A percentile compares a stretch with the other conserved stretches of the same genome.
phyloP scores from a whole-genome alignment of 495 filamentous ascomycete species.

The Lichina pygmaea region DNA sequence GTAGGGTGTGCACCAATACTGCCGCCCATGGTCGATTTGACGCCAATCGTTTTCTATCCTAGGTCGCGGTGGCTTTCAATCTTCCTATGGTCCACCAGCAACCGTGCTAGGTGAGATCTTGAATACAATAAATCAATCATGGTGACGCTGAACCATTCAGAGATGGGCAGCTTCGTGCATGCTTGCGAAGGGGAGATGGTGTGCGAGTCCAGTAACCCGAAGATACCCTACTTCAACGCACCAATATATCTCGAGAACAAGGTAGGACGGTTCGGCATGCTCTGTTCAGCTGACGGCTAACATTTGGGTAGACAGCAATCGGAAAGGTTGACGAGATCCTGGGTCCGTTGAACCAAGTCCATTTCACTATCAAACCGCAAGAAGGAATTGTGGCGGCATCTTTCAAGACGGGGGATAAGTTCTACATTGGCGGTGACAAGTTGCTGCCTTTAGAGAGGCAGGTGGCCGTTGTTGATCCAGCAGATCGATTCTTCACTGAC shows the following conservation, averaged over 20 bases:
- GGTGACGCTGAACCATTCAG: conserved; percentile 12
- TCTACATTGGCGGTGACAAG: conserved; percentile 87
- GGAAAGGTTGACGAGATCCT: conserved; percentile 58
- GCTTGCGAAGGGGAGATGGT: conserved; percentile 91
- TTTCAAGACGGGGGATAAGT: conserved; percentile 90
- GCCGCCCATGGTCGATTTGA: neutral
- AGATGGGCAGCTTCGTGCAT: conserved; percentile 86
- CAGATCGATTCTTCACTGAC: neutral
- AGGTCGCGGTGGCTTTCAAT: conserved; percentile 37
- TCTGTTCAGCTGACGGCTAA: conserved; percentile 5
- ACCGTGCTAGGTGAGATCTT: conserved; percentile 29
- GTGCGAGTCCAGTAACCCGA: conserved; percentile 75
- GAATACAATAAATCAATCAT: neutral
- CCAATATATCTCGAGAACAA: conserved; percentile 98
- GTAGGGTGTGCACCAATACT: conserved; percentile 2
- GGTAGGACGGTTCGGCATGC: conserved; percentile 14
- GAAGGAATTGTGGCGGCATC: conserved; percentile 85
- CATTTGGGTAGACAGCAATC: conserved; percentile 32
- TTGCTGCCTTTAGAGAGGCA: conserved; percentile 74
- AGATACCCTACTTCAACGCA: conserved; percentile 97
- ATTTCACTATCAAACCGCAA: conserved; percentile 90
- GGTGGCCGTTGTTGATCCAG: conserved; percentile 1
- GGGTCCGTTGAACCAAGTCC: conserved; percentile 85
- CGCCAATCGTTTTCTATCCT: neutral
- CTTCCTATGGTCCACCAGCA: conserved; percentile 37